A percentile compares a stretch with the other conserved stretches of the same genome.
These are phyloP conservation scores for Sporothrix mexicana DNA, from an alignment of 2,329 filamentous ascomycete species.

Conservation along the genomic window DNA sequence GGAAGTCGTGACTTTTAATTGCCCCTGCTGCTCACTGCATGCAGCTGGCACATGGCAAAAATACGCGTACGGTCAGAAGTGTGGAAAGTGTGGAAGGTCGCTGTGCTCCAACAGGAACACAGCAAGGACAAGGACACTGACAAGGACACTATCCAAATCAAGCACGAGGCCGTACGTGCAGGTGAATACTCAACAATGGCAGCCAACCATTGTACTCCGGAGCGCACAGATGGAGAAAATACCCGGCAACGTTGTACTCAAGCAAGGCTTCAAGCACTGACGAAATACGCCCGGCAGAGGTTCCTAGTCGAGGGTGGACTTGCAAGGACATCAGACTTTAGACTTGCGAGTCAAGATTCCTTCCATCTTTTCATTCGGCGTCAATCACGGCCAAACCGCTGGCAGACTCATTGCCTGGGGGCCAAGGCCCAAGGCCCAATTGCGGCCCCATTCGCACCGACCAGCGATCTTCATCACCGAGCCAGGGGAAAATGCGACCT, in stretches of 20 bases:
- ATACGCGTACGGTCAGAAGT: background rate
- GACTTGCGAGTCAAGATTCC: no score
- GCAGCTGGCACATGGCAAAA: constrained; percentile 12
- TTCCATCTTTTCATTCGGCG: background rate
- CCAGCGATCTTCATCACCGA: constrained; percentile 24
- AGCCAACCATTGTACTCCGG: background rate
- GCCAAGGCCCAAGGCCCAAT: background rate
- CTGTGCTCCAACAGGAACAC: no score
- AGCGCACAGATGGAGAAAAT: constrained; percentile 14
- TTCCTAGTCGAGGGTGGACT: background rate
- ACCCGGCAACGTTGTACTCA: constrained; percentile 21
- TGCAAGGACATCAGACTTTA: no score
- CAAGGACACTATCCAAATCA: background rate
- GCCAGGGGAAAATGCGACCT: constrained; percentile 10
- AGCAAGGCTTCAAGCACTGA: constrained; percentile 21
- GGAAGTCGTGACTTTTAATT: background rate
- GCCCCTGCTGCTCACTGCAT: background rate
- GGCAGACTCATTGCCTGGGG: no score
- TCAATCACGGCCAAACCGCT: background rate
- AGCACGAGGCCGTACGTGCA: constrained; percentile 2
- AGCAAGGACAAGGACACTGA: background rate
- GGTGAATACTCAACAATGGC: background rate
- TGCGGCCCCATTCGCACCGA: constrained; percentile 23
- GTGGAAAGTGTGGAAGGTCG: background rate
- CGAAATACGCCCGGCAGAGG: constrained; percentile 9